Percentiles rank a stretch among this genome's conserved stretches.
phyloP scores from a whole-genome alignment of 2,329 filamentous ascomycete genomes.

The Rhexocercosporidium sp. region DNA sequence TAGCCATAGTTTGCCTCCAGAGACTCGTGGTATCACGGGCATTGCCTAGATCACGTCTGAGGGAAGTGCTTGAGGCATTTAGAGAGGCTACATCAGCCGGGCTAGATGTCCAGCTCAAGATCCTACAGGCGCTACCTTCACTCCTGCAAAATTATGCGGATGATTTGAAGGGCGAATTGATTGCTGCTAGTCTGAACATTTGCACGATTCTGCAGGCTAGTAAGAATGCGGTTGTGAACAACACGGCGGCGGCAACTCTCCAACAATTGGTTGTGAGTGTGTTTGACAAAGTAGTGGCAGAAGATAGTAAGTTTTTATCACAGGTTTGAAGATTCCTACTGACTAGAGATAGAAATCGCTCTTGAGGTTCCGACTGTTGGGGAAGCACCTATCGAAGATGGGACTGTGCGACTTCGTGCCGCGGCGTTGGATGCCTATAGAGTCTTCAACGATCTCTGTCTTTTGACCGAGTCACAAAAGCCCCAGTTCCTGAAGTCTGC shows the following conservation, averaged over 20 bases:
- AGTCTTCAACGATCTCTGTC: constrained; percentile 87
- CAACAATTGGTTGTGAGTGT: constrained; percentile 92
- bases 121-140: constrained; percentile 88
- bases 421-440: constrained; percentile 86
- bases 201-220: constrained; percentile 90
- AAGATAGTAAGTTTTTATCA: constrained; percentile 68
- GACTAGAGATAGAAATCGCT: constrained; percentile 32
- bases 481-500: constrained; percentile 83
- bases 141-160: constrained; percentile 87
- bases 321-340: neutral
- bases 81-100: constrained; percentile 81
- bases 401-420: constrained; percentile 68
- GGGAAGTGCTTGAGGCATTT: constrained; percentile 86
- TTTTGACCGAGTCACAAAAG: constrained; percentile 83
- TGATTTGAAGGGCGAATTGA: constrained; percentile 79
- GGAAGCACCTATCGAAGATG: constrained; percentile 70
- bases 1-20: constrained; percentile 87
- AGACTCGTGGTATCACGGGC: constrained; percentile 83
- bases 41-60: constrained; percentile 77
- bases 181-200: constrained; percentile 84
- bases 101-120: constrained; percentile 93
- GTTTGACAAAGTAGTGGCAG: constrained; percentile 85
- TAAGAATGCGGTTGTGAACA: constrained; percentile 92
- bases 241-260: constrained; percentile 93
- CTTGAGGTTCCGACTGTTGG: constrained; percentile 63